Evolutionary conservation across 768 basidiomycete species (phyloP).

Genomic region (Amanita exitialis): DNA sequence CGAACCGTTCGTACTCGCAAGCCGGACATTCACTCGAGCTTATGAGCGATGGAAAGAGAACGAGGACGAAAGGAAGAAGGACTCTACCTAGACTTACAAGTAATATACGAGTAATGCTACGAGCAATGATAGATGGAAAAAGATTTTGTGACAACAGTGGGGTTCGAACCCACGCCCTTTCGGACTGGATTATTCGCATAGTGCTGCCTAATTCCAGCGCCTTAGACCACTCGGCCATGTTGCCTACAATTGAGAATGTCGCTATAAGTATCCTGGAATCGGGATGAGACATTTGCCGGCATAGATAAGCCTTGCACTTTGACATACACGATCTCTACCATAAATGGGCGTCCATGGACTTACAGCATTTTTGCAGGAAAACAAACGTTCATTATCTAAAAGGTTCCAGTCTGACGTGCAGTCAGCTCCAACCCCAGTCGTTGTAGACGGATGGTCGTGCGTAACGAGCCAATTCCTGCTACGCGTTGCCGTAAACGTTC

Average conservation of each 20-base stretch:
- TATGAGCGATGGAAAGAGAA: conserved; percentile 40
- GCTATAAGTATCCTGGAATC: no score
- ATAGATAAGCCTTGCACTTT: no score
- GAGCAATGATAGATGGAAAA: no score
- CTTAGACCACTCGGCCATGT: conserved; percentile 55
- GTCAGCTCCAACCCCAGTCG: conserved; percentile 32
- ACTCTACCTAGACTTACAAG: conserved; percentile 15
- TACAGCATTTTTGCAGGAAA: conserved; percentile 41
- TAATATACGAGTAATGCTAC: background rate
- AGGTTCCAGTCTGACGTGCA: conserved; percentile 17
- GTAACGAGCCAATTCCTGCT: conserved; percentile 21
- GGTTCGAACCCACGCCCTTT: conserved; percentile 36
- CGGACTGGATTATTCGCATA: conserved; percentile 24
- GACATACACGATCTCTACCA: background rate
- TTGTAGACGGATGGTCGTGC: conserved; percentile 86
- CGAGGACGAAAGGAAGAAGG: conserved; percentile 30
- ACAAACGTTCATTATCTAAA: conserved; percentile 30
- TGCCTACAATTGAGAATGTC: conserved; percentile 16
- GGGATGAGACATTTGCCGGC: background rate
- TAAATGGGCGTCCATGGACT: conserved; percentile 47
- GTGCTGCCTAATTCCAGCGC: conserved; percentile 41
- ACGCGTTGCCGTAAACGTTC: conserved; percentile 8
- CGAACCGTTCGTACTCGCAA: conserved; percentile 46
- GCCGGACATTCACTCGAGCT: conserved; percentile 26
- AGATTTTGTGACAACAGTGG: conserved; percentile 27